phyloP scores from a whole-genome alignment of 352 stramenopile species.

The Globisporangium paroecandrum region DNA sequence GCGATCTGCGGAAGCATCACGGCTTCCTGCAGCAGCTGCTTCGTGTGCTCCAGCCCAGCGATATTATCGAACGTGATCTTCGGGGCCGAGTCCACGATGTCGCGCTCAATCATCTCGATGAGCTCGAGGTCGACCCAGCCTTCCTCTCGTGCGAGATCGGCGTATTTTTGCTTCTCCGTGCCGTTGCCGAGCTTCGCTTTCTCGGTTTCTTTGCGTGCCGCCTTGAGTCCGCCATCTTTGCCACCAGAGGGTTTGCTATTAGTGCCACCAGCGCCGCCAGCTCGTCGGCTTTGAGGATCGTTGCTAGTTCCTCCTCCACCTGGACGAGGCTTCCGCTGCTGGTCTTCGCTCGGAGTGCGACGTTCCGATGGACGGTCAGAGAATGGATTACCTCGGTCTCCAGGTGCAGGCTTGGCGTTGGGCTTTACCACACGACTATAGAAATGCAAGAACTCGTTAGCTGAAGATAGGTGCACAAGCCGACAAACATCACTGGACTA shows the following conservation, averaged over 20 bases:
- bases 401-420: conserved; percentile 19
- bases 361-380: conserved; percentile 38
- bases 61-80: conserved; percentile 78
- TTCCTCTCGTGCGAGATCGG: conserved; percentile 68
- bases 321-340: conserved; percentile 35
- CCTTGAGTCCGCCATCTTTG: conserved; percentile 42
- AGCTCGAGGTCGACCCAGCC: conserved; percentile 76
- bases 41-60: conserved; percentile 75
- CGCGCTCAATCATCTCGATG: conserved; percentile 84
- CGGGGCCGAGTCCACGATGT: conserved; percentile 75
- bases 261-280: conserved; percentile 19
- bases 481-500: too few species aligned
- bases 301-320: conserved; percentile 29
- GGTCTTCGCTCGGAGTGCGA: conserved; percentile 58
- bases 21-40: conserved; percentile 78
- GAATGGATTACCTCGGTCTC: conserved; percentile 17
- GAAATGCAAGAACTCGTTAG: not conserved
- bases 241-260: conserved; percentile 28
- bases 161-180: conserved; percentile 65
- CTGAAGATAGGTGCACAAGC: too few species aligned
- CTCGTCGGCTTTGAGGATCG: conserved; percentile 17
- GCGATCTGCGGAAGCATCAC: conserved; percentile 85
- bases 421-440: conserved; percentile 36
- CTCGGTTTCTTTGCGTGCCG: conserved; percentile 40
- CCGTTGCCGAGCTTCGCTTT: conserved; percentile 23